Percentiles rank a stretch among this genome's conserved stretches.
These are phyloP conservation scores for Neophaeococcomyces aloes DNA, from an alignment of 2,329 filamentous ascomycete genomes.

Conservation along the genomic window DNA sequence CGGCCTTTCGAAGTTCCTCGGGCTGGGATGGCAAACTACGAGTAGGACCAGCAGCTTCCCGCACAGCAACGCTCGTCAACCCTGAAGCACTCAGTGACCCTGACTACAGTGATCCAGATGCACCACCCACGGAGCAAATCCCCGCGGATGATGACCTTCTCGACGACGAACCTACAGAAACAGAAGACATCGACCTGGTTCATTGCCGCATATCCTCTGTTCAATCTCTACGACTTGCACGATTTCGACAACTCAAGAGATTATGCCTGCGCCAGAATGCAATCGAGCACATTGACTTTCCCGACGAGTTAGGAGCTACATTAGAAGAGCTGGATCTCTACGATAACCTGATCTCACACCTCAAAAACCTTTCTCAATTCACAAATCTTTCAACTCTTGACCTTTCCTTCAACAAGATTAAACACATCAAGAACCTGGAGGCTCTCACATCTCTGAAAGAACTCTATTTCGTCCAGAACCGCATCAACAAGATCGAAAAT, in stretches of 20 bases:
- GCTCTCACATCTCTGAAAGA: slow-evolving; percentile 70
- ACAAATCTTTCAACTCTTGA: slow-evolving; percentile 69
- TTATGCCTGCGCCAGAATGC: slow-evolving; percentile 89
- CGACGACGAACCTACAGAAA: slow-evolving; percentile 38
- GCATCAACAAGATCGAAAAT: slow-evolving; percentile 77
- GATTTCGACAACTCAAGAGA: slow-evolving; percentile 64
- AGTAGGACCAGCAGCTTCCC: slow-evolving; percentile 29
- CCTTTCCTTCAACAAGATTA: slow-evolving; percentile 98
- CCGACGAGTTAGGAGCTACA: slow-evolving; percentile 53
- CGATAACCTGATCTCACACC: slow-evolving; percentile 85
- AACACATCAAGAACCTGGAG: slow-evolving; percentile 83
- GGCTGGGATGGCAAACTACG: slow-evolving; percentile 39
- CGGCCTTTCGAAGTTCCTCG: slow-evolving; percentile 1
- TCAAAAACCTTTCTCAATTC: slow-evolving; percentile 67
- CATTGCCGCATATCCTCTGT: slow-evolving; percentile 77
- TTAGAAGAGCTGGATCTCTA: slow-evolving; percentile 86
- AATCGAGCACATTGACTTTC: slow-evolving; percentile 69
- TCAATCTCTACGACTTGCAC: slow-evolving; percentile 64
- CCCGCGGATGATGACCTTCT: slow-evolving; percentile 65
- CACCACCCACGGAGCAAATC: slow-evolving; percentile 61
- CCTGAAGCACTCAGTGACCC: slow-evolving; percentile 74
- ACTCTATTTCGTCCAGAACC: slow-evolving; percentile 89
- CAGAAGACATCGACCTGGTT: slow-evolving; percentile 74
- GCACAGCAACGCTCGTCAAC: slow-evolving; percentile 61
- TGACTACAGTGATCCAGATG: slow-evolving; percentile 67